Conservation (phyloP, 2,329 filamentous ascomycete species). For the Xylaria sp. region DNA sequence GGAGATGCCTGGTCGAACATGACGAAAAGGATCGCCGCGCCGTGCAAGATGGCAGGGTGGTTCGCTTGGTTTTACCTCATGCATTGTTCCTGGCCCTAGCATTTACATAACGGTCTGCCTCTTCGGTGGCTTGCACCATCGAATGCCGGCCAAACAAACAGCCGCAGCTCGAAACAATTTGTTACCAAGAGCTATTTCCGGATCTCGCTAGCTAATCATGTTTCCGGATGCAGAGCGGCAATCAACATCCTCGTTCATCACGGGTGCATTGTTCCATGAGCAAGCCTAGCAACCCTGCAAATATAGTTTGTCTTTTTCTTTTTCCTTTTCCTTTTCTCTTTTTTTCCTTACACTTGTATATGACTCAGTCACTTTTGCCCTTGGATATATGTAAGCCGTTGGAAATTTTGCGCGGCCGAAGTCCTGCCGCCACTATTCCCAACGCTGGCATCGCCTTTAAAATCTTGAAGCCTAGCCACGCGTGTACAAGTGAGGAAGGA, state of each 20-base stretch:
- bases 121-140: conserved; percentile 8
- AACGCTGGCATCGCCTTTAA: neutral
- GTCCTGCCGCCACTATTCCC: neutral
- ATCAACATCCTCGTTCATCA: neutral
- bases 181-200: conserved; percentile 12
- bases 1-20: neutral
- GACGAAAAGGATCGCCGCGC: neutral
- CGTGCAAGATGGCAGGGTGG: neutral
- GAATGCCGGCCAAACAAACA: conserved; percentile 25
- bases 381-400: neutral
- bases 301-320: too few relatives aligned
- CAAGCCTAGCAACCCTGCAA: neutral
- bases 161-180: conserved; percentile 13
- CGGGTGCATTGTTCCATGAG: neutral
- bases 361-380: neutral
- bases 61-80: neutral
- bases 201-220: neutral
- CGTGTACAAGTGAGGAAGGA: too few relatives aligned
- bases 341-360: neutral
- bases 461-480: neutral
- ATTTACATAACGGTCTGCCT: conserved; percentile 2
- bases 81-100: neutral
- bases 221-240: neutral
- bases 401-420: neutral
- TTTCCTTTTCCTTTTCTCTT: neutral